These are phyloP conservation scores for Penicillium sp. DNA, from an alignment of 2,329 filamentous ascomycete genomes.

Conservation along the genomic window DNA sequence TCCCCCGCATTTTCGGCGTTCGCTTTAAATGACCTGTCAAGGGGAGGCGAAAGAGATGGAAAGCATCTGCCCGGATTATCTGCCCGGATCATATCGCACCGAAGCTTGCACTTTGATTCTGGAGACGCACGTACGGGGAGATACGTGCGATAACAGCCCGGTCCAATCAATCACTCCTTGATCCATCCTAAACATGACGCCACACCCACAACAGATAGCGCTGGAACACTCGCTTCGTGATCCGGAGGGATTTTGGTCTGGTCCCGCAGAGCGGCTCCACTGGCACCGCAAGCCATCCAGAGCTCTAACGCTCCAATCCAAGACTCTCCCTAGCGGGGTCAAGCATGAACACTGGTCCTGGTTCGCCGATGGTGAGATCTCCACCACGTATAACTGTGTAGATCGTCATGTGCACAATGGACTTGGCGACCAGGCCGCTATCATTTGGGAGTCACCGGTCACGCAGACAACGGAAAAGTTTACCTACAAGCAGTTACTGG, in stretches of 20 bases:
- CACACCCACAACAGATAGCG: slow-evolving; percentile 51
- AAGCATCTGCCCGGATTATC: background rate
- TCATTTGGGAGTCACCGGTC: slow-evolving; percentile 87
- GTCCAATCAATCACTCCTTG: background rate
- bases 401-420: slow-evolving; percentile 84
- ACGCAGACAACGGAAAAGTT: slow-evolving; percentile 69
- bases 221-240: slow-evolving; percentile 62
- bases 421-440: slow-evolving; percentile 71
- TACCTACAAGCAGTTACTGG: slow-evolving; percentile 73
- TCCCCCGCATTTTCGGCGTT: slow-evolving; percentile 10
- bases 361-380: slow-evolving; percentile 87
- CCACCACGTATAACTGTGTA: slow-evolving; percentile 87
- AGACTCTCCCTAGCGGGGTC: slow-evolving; percentile 61
- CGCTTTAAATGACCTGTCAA: background rate
- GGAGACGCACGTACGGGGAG: background rate
- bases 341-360: slow-evolving; percentile 79
- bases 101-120: background rate
- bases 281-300: slow-evolving; percentile 77
- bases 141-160: background rate
- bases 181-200: slow-evolving; percentile 15
- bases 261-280: slow-evolving; percentile 71
- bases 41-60: background rate
- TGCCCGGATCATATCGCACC: slow-evolving; percentile 1
- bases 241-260: slow-evolving; percentile 72
- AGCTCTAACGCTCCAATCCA: slow-evolving; percentile 61